Conservation (phyloP, 2,329 filamentous ascomycete species). For the Blastomyces emzantsi region DNA sequence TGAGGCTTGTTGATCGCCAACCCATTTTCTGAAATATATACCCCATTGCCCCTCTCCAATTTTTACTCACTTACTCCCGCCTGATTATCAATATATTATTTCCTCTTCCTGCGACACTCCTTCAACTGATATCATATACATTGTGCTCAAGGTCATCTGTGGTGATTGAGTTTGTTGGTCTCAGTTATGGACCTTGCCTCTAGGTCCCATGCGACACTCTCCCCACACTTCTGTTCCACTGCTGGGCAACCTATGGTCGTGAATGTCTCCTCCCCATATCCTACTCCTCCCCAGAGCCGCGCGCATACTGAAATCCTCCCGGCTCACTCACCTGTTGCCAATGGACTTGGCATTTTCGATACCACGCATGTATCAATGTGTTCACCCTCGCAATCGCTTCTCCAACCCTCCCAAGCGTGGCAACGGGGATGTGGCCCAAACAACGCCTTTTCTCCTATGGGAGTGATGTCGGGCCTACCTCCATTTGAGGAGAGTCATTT, state of each 20-base stretch:
- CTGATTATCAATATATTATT: slow-evolving; percentile 7
- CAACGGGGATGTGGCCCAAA: slow-evolving; percentile 18
- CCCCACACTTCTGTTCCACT: slow-evolving; percentile 14
- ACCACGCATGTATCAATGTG: slow-evolving; percentile 20
- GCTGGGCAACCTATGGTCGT: slow-evolving; percentile 12
- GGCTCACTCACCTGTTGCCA: slow-evolving; percentile 18
- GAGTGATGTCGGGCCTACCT: slow-evolving; percentile 18
- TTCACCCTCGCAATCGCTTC: slow-evolving; percentile 17
- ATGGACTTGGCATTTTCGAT: slow-evolving; percentile 28
- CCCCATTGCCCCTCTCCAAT: background rate
- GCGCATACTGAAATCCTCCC: slow-evolving; percentile 13
- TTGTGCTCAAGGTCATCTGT: slow-evolving; percentile 17
- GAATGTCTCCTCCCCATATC: slow-evolving; percentile 18
- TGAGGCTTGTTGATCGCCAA: slow-evolving; percentile 1
- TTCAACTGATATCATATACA: slow-evolving; percentile 12
- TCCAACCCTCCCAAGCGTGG: slow-evolving; percentile 20
- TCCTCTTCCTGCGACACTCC: background rate
- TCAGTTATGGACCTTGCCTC: slow-evolving; percentile 21
- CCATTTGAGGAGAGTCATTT: slow-evolving; percentile 14
- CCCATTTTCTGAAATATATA: slow-evolving; percentile 4
- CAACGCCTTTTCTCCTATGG: slow-evolving; percentile 17
- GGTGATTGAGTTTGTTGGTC: slow-evolving; percentile 11
- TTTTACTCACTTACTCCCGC: background rate
- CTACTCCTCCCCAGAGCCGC: slow-evolving; percentile 18
- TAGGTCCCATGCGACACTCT: slow-evolving; percentile 19